Evolutionary conservation across 345 rosid genomes (phyloP).

Genomic region (Euphorbia peplus): DNA sequence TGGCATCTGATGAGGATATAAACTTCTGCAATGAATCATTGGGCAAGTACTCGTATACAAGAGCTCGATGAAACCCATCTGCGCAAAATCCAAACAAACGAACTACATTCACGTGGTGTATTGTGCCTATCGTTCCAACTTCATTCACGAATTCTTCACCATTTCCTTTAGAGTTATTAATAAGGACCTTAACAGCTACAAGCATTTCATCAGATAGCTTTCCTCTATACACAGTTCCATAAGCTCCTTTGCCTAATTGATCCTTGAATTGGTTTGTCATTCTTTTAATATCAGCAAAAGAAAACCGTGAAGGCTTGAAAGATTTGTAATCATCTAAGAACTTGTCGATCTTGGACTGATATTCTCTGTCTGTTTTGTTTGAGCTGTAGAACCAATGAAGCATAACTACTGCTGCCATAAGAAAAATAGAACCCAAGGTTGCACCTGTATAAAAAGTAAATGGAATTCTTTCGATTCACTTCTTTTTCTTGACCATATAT

Average conservation of each 20-base stretch:
- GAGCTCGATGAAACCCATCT: too few relatives aligned
- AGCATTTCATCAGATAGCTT: slow-evolving; percentile 7
- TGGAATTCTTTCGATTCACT: too few relatives aligned
- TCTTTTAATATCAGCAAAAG: too few relatives aligned
- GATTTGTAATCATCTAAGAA: slow-evolving; percentile 14
- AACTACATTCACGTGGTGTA: too few relatives aligned
- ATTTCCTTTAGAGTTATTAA: neutral
- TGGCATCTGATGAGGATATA: too few relatives aligned
- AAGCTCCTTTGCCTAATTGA: slow-evolving; percentile 19
- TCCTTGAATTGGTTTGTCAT: slow-evolving; percentile 5
- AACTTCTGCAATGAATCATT: too few relatives aligned
- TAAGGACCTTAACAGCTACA: slow-evolving; percentile 10
- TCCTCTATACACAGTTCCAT: slow-evolving; percentile 16
- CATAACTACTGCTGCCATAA: neutral
- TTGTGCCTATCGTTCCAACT: too few relatives aligned
- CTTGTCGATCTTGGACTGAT: slow-evolving; percentile 4
- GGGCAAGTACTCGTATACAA: too few relatives aligned
- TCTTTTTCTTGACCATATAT: too few relatives aligned
- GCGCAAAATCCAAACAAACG: neutral
- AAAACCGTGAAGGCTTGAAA: slow-evolving; percentile 11
- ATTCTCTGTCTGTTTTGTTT: neutral
- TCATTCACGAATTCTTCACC: too few relatives aligned
- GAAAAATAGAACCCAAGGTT: neutral
- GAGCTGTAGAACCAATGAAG: neutral
- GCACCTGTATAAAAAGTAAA: too few relatives aligned